A percentile compares a stretch with the other conserved stretches of the same genome.
phyloP scores from a whole-genome alignment of 805 yeast genomes.

The Candida boidinii region DNA sequence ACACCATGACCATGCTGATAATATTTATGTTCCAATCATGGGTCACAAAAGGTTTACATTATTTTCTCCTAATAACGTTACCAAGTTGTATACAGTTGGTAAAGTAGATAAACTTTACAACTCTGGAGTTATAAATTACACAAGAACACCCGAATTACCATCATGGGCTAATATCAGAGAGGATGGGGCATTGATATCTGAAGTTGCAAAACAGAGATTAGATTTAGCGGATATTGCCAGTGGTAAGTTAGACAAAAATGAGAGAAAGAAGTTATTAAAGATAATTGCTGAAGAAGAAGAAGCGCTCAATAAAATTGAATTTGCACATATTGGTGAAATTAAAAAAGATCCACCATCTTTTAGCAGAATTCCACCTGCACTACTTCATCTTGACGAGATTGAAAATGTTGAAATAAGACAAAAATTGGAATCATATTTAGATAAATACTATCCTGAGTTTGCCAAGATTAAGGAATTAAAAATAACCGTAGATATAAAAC shows the following conservation, averaged over 20 bases:
- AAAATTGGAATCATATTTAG: constrained; percentile 27
- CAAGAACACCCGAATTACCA: constrained; percentile 43
- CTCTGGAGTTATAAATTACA: constrained; percentile 65
- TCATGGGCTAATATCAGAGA: constrained; percentile 53
- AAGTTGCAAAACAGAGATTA: constrained; percentile 36
- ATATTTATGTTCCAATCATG: constrained; percentile 50
- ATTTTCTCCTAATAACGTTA: constrained; percentile 55
- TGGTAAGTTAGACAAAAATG: constrained; percentile 12
- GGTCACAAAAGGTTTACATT: constrained; percentile 64
- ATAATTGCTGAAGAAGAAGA: constrained; percentile 22
- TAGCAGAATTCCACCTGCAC: constrained; percentile 51
- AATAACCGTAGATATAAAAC: constrained; percentile 38
- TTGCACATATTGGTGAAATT: constrained; percentile 8
- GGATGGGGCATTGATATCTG: constrained; percentile 53
- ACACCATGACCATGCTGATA: constrained; percentile 79
- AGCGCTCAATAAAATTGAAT: constrained; percentile 5
- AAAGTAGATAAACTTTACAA: constrained; percentile 38
- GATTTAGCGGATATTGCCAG: constrained; percentile 9
- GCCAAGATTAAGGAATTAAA: constrained; percentile 30
- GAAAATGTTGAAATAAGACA: constrained; percentile 17
- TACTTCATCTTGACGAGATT: constrained; percentile 53
- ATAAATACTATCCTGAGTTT: constrained; percentile 41
- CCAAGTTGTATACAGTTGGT: constrained; percentile 56
- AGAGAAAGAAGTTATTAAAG: constrained; percentile 14
- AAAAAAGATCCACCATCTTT: constrained; percentile 61